Percentiles rank a stretch among this genome's conserved stretches.
phyloP scores from a whole-genome alignment of 225 moss, liverwort and hornwort genomes.

The Takakia lepidozioides region DNA sequence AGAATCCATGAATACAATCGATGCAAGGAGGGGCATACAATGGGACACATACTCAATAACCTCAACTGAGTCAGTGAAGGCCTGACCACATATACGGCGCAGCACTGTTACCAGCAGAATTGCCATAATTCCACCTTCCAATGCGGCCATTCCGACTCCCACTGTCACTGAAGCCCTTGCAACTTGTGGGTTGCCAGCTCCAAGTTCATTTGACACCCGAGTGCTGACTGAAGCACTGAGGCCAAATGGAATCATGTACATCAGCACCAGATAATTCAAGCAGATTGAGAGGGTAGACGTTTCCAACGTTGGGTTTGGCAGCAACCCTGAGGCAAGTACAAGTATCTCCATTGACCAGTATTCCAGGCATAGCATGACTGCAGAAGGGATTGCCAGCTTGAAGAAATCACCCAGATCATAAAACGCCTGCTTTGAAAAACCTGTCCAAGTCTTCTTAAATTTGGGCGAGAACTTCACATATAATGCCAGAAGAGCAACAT shows the following conservation, averaged over 20 bases:
- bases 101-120: conserved; percentile 3
- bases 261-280: conserved; percentile 18
- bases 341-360: conserved; percentile 42
- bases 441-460: conserved; percentile 16
- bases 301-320: conserved; percentile 44
- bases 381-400: no score
- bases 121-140: conserved; percentile 10
- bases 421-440: conserved; percentile 29
- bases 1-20: conserved; percentile 16
- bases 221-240: conserved; percentile 46
- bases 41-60: conserved; percentile 23
- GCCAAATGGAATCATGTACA: conserved; percentile 47
- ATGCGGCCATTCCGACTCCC: conserved; percentile 23
- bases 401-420: conserved; percentile 47
- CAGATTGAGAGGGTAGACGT: conserved; percentile 38
- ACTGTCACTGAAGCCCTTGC: no score
- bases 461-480: conserved; percentile 27
- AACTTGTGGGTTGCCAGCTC: no score
- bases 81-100: conserved; percentile 23
- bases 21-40: conserved; percentile 29
- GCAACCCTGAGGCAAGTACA: conserved; percentile 31
- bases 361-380: no score
- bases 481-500: conserved; percentile 15
- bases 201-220: conserved; percentile 50
- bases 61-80: conserved; percentile 32